phyloP scores from a whole-genome alignment of 2,329 filamentous ascomycete species.

The Penicillium sp. region DNA sequence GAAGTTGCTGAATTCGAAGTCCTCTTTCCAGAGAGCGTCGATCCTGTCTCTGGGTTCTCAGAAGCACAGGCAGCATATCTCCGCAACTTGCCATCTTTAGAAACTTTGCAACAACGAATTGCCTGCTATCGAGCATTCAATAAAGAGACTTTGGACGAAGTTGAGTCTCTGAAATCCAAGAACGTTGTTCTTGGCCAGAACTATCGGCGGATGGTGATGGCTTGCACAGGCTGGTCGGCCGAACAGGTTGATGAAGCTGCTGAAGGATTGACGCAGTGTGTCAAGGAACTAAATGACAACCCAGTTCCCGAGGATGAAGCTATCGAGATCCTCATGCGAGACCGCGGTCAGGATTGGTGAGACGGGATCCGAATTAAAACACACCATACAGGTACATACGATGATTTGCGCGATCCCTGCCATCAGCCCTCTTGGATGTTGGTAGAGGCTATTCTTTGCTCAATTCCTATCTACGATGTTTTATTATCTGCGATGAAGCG shows the following conservation, averaged over 20 bases:
- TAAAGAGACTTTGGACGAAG: constrained; percentile 67
- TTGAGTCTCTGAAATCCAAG: constrained; percentile 73
- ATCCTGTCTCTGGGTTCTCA: constrained; percentile 48
- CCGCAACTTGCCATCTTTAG: constrained; percentile 61
- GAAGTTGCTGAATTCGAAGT: constrained; percentile 40
- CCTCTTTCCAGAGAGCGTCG: constrained; percentile 44
- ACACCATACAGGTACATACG: constrained; percentile 13
- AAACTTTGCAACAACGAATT: constrained; percentile 69
- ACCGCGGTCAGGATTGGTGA: constrained; percentile 52
- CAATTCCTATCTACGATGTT: constrained; percentile 7
- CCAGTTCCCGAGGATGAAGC: constrained; percentile 50
- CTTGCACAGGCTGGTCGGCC: constrained; percentile 83
- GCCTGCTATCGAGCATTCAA: constrained; percentile 74
- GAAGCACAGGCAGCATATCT: constrained; percentile 49
- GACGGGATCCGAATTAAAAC: constrained; percentile 2
- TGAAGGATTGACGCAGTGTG: constrained; percentile 78
- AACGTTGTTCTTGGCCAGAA: constrained; percentile 85
- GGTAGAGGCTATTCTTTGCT: background rate
- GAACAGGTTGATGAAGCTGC: constrained; percentile 79
- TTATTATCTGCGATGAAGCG: constrained; percentile 12
- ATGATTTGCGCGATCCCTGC: constrained; percentile 3
- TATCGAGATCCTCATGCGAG: constrained; percentile 51
- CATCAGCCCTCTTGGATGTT: constrained; percentile 1
- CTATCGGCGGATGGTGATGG: constrained; percentile 83
- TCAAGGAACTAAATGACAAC: constrained; percentile 75